Conservation (phyloP, 1,139 yeast species). For the Arxiozyma heterogenica region DNA sequence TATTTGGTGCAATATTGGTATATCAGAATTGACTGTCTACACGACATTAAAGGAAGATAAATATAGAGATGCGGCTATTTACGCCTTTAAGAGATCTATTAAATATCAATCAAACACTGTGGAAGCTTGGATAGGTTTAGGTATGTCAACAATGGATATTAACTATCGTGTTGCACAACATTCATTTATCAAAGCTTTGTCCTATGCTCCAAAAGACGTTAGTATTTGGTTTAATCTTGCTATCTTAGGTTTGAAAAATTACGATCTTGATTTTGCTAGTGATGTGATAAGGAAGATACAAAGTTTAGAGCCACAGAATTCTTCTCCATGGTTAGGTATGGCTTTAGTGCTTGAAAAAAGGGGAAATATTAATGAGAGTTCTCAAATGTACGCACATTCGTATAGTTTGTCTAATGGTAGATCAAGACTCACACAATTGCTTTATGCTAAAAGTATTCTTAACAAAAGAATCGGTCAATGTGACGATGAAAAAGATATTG, state of each 20-base stretch:
- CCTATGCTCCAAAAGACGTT: conserved; percentile 60
- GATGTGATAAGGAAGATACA: conserved; percentile 70
- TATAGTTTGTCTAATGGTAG: conserved; percentile 66
- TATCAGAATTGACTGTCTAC: conserved; percentile 48
- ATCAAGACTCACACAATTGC: conserved; percentile 59
- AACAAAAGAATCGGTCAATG: conserved; percentile 36
- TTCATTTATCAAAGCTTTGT: conserved; percentile 75
- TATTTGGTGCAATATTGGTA: conserved; percentile 60
- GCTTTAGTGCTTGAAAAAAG: conserved; percentile 56
- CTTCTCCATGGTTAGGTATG: conserved; percentile 81
- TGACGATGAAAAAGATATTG: conserved; percentile 45
- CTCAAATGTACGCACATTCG: conserved; percentile 63
- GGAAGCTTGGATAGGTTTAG: conserved; percentile 75
- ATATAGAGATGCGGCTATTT: conserved; percentile 44
- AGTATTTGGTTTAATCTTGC: conserved; percentile 78
- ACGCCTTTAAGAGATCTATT: conserved; percentile 55
- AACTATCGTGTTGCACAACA: conserved; percentile 80
- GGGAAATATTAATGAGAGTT: conserved; percentile 48
- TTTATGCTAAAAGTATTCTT: conserved; percentile 55
- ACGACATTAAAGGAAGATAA: conserved; percentile 29
- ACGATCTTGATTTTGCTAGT: conserved; percentile 64
- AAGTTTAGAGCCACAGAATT: conserved; percentile 68
- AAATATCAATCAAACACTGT: conserved; percentile 60
- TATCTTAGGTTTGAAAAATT: conserved; percentile 56
- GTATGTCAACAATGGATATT: conserved; percentile 52